Percentiles rank a stretch among this genome's conserved stretches.
Evolutionary conservation across 345 rosid genomes (phyloP).

Genomic region (Aquilaria malaccensis): DNA sequence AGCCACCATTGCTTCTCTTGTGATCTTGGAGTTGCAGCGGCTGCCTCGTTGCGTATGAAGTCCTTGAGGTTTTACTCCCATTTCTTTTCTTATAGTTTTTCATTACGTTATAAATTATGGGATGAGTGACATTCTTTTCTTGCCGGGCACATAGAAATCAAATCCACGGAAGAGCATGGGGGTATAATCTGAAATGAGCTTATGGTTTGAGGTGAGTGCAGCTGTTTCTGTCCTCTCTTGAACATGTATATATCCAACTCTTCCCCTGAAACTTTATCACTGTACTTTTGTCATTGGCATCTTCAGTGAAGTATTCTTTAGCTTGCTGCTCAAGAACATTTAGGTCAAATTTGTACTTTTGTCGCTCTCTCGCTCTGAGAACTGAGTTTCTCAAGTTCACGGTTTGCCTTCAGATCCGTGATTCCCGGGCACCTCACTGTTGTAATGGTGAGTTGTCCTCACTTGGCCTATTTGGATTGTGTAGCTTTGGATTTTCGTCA

Average conservation of each 20-base stretch:
- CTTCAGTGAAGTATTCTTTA: conserved; percentile 8
- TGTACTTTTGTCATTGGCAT: conserved; percentile 12
- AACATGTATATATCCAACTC: not conserved
- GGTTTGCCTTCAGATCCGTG: not conserved
- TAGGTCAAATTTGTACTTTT: not conserved
- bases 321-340: conserved; percentile 3
- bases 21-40: conserved; percentile 59
- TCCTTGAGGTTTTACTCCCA: conserved; percentile 11
- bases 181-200: conserved; percentile 4
- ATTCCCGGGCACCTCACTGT: not conserved
- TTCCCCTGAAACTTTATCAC: conserved; percentile 16
- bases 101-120: not conserved
- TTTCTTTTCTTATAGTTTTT: not conserved
- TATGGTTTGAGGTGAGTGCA: conserved; percentile 14
- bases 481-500: no score
- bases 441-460: no score
- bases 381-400: not conserved
- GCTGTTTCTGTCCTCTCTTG: conserved; percentile 2
- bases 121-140: not conserved
- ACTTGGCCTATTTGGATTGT: no score
- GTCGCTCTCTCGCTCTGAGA: not conserved
- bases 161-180: conserved; percentile 1
- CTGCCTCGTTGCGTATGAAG: conserved; percentile 56
- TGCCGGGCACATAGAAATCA: conserved; percentile 7
- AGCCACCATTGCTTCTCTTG: conserved; percentile 50